Conservation (phyloP, 345 rosid genomes). For the Stellera chamaejasme region DNA sequence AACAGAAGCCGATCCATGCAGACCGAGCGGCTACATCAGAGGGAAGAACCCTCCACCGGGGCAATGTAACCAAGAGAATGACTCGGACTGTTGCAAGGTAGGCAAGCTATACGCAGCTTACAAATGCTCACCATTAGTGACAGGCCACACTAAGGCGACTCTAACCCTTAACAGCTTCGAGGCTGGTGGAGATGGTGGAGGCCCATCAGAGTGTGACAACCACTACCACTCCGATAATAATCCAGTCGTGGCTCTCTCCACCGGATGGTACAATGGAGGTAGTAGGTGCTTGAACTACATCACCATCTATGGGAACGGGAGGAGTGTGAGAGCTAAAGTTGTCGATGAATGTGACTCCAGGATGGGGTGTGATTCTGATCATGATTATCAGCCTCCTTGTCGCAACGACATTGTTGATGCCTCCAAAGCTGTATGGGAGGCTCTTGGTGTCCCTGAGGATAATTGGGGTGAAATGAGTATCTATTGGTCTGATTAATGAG, state of each 20-base stretch:
- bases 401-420: slow-evolving; percentile 25
- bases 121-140: slow-evolving; percentile 8
- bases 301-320: slow-evolving; percentile 18
- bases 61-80: slow-evolving; percentile 19
- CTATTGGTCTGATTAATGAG: slow-evolving; percentile 17
- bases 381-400: slow-evolving; percentile 27
- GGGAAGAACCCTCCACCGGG: slow-evolving; percentile 19
- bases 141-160: not conserved
- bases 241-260: slow-evolving; percentile 24
- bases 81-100: slow-evolving; percentile 14
- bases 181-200: slow-evolving; percentile 18
- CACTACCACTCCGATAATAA: too few relatives aligned
- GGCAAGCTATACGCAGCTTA: slow-evolving; percentile 21
- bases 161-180: slow-evolving; percentile 6
- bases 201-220: slow-evolving; percentile 21
- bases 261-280: slow-evolving; percentile 23
- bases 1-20: slow-evolving; percentile 14
- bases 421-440: slow-evolving; percentile 20
- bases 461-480: slow-evolving; percentile 11
- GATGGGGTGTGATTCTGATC: slow-evolving; percentile 15
- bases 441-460: slow-evolving; percentile 12
- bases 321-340: slow-evolving; percentile 17
- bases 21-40: slow-evolving; percentile 20
- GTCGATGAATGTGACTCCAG: slow-evolving; percentile 27
- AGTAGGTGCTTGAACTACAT: slow-evolving; percentile 15